Base-by-base conservation (phyloP, 2,329 filamentous ascomycete species). In the Cercospora sp. region DNA sequence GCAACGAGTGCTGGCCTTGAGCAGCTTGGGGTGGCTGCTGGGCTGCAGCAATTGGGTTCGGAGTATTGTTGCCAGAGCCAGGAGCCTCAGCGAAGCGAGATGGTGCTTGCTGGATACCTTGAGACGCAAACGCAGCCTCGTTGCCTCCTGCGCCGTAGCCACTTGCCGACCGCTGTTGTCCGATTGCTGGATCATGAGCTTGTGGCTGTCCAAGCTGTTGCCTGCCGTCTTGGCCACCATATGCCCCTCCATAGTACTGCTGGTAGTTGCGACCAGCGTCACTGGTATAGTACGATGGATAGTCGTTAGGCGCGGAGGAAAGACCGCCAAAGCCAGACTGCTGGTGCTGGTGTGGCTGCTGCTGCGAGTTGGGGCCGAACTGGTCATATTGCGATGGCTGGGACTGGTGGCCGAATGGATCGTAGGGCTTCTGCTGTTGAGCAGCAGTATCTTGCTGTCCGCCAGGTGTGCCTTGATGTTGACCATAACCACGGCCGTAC, bases 1-100 rank as follows among this genome's bases (percentile, higher is more conserved):
- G 72, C 32, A 64, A 55, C 18, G 62, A 57, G 49, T 64, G 62
- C 64, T 76, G 74, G 30, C 73, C 67, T 69, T 81, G 79, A 60
- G 85, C 85, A 70, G 86, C 83, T 61, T 69, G 66, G 6, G 72
- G 71, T 18, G 69, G 67, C 21, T 81, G 82, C 68, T 86, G 85
- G 63, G 81, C 83, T 68, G 85, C 85, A 68, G 87, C 80, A 49
- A 90, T 85, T 30, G 94, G 93, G 82, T 96, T 95, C 40, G 94
- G 94, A 2, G 94, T 97, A 75, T 91, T 94, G 79, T 95, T 91
- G 55, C 93, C 94, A 78, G 93, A 97, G 82, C 90, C 93, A 76
- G 93, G 91, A 70, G 87, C 86, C 65, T 97, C 93, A 70, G 88
- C 86, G 76, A 90, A 90, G 73, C 90, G 90, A 78, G 89, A 91